Evolutionary conservation across 1,284 basidiomycete species (phyloP), one percentile per base, ranked within the genome.

Genomic region (Leccinum subrobustum): DNA sequence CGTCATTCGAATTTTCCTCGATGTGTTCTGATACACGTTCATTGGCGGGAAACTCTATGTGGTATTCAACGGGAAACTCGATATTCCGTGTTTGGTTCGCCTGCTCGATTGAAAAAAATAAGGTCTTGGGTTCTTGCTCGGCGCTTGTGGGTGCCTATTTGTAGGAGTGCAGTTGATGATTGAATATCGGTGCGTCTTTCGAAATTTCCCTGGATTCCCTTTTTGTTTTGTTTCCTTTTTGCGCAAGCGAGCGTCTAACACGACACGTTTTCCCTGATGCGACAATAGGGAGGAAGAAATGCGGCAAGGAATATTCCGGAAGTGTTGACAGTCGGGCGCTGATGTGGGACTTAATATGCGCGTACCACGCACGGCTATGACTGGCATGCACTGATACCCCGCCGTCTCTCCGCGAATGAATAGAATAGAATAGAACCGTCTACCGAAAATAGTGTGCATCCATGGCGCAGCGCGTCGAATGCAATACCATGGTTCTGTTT

Each of bases 111-210:
- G 6, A 23, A 23, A 31, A 52, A 47, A 47, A 23, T 14, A 58
- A 60, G 92, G 93, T 5, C 66, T 90, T 52, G 75, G 74, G 16
- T 97, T 96, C 74, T 75, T 94, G 60, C 44, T 84, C 0, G 74
- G 83, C 7, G 85, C 88, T 0, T 83, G 84, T 59, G 78, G 72
- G 1, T 89, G 87, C 65, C 63, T 98, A 31, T 98, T 95, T 70
- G 81, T 95, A 18, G 93, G 83, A 1, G 87, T 88, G 0, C 96
- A 98, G 73, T 75, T 97, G 54, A 98, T 98, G 96, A 95, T 97
- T 63, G 95, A 97, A 72, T 97, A 97, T 74, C 79, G 94, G 86
- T 86, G 62, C 50, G 82, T 70, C 7, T 1, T 29, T 4, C 11
- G 11, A 14, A 20, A 51, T 51, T 51, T 8, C 16, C 23, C 23